phyloP scores from a whole-genome alignment of 1,284 basidiomycete species.

The Cutaneotrichosporon curvatum region DNA sequence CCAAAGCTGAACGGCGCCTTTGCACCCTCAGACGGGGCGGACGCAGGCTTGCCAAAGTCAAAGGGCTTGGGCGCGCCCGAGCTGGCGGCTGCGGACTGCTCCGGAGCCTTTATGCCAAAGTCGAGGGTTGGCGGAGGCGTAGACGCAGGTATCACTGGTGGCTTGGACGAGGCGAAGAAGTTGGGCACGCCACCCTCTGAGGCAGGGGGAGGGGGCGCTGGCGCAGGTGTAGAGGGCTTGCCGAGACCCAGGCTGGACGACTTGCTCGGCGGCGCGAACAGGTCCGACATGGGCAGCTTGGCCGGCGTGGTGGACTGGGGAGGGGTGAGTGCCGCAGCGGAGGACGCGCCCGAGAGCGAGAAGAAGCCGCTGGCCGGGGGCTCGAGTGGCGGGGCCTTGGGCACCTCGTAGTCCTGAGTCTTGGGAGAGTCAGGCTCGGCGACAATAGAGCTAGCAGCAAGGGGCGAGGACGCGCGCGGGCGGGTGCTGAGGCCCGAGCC shows the following conservation, averaged over 20 bases:
- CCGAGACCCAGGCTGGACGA: constrained; percentile 22
- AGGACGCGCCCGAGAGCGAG: constrained; percentile 8
- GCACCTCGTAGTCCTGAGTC: constrained; percentile 6
- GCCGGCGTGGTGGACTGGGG: constrained; percentile 22
- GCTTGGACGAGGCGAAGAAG: constrained; percentile 10
- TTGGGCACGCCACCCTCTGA: constrained; percentile 9
- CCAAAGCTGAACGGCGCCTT: constrained; percentile 19
- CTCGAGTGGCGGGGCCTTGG: not conserved
- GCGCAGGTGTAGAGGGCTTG: constrained; percentile 22
- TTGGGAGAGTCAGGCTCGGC: constrained; percentile 38
- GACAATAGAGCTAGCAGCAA: constrained; percentile 31
- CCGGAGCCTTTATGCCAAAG: constrained; percentile 25
- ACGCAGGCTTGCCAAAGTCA: constrained; percentile 15
- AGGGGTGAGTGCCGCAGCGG: constrained; percentile 16
- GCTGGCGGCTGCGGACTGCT: no score
- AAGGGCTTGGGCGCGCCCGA: constrained; percentile 4
- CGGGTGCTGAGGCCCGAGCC: constrained; percentile 22
- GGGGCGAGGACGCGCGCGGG: constrained; percentile 39
- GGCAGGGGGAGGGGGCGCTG: no score
- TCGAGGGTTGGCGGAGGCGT: constrained; percentile 21
- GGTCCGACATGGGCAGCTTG: constrained; percentile 9
- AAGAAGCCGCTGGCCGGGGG: constrained; percentile 20
- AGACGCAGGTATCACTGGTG: constrained; percentile 1
- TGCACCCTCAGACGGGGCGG: constrained; percentile 7
- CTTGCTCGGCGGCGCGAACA: constrained; percentile 18